A percentile compares a stretch with the other conserved stretches of the same genome.
Evolutionary conservation across 495 filamentous ascomycete species (phyloP).

Genomic region (Usnea hakonensis): DNA sequence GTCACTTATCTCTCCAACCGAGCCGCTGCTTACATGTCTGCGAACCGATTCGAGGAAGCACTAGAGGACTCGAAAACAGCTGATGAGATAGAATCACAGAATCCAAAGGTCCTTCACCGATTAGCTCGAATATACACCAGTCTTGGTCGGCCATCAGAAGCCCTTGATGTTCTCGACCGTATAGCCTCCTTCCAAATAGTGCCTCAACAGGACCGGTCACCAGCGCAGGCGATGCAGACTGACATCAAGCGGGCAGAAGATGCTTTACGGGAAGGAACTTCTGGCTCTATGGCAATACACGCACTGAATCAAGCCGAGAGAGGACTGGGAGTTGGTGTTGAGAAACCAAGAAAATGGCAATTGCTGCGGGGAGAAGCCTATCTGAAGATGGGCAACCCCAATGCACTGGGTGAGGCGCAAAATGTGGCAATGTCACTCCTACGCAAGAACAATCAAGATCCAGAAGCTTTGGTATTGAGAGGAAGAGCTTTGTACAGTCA

Average conservation of each 20-base stretch:
- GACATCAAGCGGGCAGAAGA: conserved; percentile 77
- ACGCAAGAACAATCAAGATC: conserved; percentile 78
- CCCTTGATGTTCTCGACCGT: conserved; percentile 64
- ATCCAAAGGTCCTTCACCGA: conserved; percentile 79
- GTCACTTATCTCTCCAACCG: conserved; percentile 92
- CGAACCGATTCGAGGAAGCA: conserved; percentile 65
- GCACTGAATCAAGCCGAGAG: conserved; percentile 84
- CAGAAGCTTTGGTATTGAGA: conserved; percentile 84
- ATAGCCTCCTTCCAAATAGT: conserved; percentile 54
- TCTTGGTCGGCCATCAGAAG: conserved; percentile 77
- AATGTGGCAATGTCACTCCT: conserved; percentile 83
- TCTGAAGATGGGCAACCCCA: conserved; percentile 82
- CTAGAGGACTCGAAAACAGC: conserved; percentile 78
- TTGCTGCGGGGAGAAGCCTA: conserved; percentile 91
- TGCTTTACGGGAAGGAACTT: conserved; percentile 58
- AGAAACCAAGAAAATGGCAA: conserved; percentile 83
- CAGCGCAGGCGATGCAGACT: conserved; percentile 73
- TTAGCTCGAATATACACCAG: conserved; percentile 81
- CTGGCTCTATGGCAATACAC: conserved; percentile 84
- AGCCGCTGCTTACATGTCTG: conserved; percentile 85
- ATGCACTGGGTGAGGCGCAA: conserved; percentile 83
- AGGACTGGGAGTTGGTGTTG: conserved; percentile 61
- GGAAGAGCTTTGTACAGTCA: conserved; percentile 81
- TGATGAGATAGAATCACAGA: conserved; percentile 70
- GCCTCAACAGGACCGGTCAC: conserved; percentile 70